Evolutionary conservation across 2,329 filamentous ascomycete species (phyloP).

Genomic region (Penicillium corylophilum): DNA sequence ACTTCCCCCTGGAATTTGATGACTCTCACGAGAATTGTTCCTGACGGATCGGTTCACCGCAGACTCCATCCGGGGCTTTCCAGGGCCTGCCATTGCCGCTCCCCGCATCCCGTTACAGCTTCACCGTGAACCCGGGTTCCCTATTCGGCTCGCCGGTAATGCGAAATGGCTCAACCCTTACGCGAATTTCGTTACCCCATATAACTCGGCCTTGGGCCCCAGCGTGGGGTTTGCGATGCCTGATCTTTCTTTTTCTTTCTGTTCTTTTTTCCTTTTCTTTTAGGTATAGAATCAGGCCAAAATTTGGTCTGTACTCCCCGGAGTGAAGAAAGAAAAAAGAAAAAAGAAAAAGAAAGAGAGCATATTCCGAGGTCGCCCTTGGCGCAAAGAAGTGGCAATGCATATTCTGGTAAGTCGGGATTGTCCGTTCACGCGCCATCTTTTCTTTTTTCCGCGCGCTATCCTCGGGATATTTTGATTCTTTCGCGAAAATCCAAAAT

Average conservation of each 20-base stretch:
- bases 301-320: not conserved
- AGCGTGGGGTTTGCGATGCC: slow-evolving; percentile 5
- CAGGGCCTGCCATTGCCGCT: slow-evolving; percentile 14
- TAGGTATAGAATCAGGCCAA: not conserved
- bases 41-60: slow-evolving; percentile 32
- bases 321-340: slow-evolving; percentile 2
- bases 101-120: slow-evolving; percentile 29
- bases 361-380: slow-evolving; percentile 3
- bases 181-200: slow-evolving; percentile 10
- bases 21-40: not conserved
- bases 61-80: slow-evolving; percentile 32
- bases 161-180: slow-evolving; percentile 24
- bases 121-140: slow-evolving; percentile 29
- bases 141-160: slow-evolving; percentile 20
- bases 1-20: not conserved
- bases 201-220: slow-evolving; percentile 20
- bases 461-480: not conserved
- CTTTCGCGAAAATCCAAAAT: not conserved
- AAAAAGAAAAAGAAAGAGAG: slow-evolving; percentile 6
- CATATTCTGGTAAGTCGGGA: slow-evolving; percentile 47
- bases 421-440: slow-evolving; percentile 1
- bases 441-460: slow-evolving; percentile 4
- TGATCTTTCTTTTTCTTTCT: not conserved
- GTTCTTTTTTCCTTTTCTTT: not conserved
- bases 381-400: slow-evolving; percentile 31